A percentile compares a stretch with the other conserved stretches of the same genome.
phyloP scores from a whole-genome alignment of 2,329 filamentous ascomycete genomes.

The Pseudogymnoascus sp. region DNA sequence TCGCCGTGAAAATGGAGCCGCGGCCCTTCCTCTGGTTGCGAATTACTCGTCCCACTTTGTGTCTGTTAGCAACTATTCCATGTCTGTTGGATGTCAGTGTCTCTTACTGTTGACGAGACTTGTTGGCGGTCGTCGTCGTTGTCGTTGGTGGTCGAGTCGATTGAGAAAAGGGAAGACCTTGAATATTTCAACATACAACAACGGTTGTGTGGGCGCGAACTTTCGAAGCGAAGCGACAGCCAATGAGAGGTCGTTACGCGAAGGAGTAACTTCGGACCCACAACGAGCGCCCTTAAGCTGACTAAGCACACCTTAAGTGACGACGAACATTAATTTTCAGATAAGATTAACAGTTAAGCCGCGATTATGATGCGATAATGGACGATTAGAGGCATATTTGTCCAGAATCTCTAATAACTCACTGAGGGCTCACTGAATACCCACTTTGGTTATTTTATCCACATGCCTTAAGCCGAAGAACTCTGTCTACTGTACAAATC shows the following conservation, averaged over 20 bases:
- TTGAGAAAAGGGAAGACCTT: slow-evolving; percentile 8
- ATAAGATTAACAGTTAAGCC: neutral
- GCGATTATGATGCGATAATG: neutral
- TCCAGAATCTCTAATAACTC: neutral
- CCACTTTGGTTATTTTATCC: neutral
- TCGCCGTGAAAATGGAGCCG: slow-evolving; percentile 69
- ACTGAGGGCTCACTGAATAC: neutral
- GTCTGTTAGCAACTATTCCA: neutral
- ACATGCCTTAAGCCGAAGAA: neutral
- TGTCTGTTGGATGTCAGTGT: neutral
- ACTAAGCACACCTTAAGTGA: slow-evolving; percentile 7
- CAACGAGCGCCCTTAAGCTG: neutral
- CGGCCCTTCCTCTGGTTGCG: slow-evolving; percentile 72
- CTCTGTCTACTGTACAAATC: neutral
- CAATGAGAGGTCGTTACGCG: neutral
- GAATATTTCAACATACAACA: slow-evolving; percentile 9
- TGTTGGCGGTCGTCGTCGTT: slow-evolving; percentile 7
- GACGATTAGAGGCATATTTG: neutral
- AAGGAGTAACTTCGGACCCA: neutral
- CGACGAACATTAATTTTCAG: slow-evolving; percentile 1
- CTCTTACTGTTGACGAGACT: slow-evolving; percentile 9
- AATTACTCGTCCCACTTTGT: slow-evolving; percentile 47
- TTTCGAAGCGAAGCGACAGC: slow-evolving; percentile 3
- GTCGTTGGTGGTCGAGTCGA: slow-evolving; percentile 9
- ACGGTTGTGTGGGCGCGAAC: slow-evolving; percentile 7